Conservation (phyloP, 805 yeast genomes). For the Wickerhamiella sergipiensis region DNA sequence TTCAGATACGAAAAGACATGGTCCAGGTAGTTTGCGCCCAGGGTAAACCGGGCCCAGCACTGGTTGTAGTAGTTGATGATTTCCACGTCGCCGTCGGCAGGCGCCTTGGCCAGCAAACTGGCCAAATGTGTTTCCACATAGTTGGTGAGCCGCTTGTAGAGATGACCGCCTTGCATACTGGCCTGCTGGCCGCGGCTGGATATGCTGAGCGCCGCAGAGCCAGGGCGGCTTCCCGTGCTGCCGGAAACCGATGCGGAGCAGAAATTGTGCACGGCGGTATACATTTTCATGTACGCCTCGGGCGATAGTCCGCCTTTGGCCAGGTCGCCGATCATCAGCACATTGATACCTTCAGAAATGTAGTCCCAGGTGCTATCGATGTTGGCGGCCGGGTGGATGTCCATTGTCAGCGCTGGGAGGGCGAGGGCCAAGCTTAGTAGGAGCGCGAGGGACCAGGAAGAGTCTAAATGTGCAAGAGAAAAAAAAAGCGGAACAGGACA, state of each 20-base stretch:
- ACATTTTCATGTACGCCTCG: conserved; percentile 70
- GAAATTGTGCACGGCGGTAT: conserved; percentile 84
- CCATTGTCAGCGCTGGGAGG: neutral
- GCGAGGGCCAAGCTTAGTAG: neutral
- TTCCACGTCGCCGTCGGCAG: conserved; percentile 36
- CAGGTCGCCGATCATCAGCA: conserved; percentile 26
- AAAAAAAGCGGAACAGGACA: no score
- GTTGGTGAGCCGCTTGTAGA: conserved; percentile 55
- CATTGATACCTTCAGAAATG: conserved; percentile 28
- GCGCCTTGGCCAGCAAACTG: conserved; percentile 16
- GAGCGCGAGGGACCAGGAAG: no score
- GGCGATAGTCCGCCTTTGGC: conserved; percentile 25
- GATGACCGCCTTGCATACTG: conserved; percentile 75
- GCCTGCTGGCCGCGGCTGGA: conserved; percentile 16
- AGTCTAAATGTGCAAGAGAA: no score
- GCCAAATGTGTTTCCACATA: conserved; percentile 46
- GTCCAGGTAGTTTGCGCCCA: conserved; percentile 83
- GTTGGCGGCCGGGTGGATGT: neutral
- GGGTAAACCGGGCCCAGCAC: conserved; percentile 78
- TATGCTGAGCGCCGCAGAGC: conserved; percentile 12
- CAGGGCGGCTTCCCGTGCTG: conserved; percentile 6
- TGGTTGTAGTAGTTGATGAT: conserved; percentile 73
- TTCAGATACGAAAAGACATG: conserved; percentile 93
- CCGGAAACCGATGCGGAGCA: conserved; percentile 38
- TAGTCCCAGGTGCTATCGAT: conserved; percentile 28